Base-by-base conservation (phyloP, 345 rosid species). In the Gossypium bickii region DNA sequence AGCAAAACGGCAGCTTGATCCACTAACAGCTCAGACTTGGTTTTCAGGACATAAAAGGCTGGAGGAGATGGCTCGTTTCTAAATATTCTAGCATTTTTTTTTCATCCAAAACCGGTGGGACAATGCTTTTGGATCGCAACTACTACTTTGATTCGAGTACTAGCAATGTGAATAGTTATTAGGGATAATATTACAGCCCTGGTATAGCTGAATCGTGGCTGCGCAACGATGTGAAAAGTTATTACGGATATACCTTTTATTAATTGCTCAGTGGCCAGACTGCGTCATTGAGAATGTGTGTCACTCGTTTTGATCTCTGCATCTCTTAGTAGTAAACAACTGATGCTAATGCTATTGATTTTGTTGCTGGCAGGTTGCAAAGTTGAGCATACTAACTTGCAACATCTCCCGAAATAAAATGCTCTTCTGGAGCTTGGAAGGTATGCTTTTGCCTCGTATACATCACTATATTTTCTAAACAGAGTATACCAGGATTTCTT, bases 11-110 rank as follows among this genome's bases (percentile, higher is more conserved):
- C 89, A 86, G 75, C 87, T 93, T 45, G 93, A 91, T 72, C 62
- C 87, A 75, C 92, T 90, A 63, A 91, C 98, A 75, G 93, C 96
- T 70, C 87, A 86, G 80, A 89, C 97, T 71, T 95, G 97, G 98
- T 81, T 86, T 75, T 84, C 92, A 17, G 91, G 86, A 78, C 85
- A 87, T 78, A 85, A 85, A 77, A 84, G 74, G 76, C 89, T 95
- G 4, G 85, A 82, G 80, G 90, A 90, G 80, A 90, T 89, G 96
- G 99, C 93, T 78, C 15, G 79, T 70, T 56, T 18, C 22, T 9
- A 18, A 16, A 45, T 45, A 38, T 0, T 58, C 48, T 16, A 10
- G 17, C 48, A 3, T 45, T 57, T 57, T 44, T 20, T 20, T 43
- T 2, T 9, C 7, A 5, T 34, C 7, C 70, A 12, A 22, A 44